Base-by-base conservation (phyloP, 441 rosid genomes). In the Melastoma candidum region DNA sequence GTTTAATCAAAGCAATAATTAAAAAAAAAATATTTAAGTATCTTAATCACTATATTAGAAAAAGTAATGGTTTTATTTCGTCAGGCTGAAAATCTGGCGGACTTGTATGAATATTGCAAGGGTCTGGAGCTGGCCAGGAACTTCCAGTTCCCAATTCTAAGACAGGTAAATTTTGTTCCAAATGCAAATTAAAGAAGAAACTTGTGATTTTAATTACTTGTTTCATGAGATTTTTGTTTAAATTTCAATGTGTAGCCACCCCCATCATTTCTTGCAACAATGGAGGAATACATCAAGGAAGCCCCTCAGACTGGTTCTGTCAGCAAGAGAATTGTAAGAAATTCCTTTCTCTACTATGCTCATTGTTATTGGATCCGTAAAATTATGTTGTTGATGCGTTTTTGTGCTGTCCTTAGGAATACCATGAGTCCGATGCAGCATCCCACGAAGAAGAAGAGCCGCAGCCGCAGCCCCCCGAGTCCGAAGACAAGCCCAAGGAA, bases 261-360 rank as follows among this genome's bases (percentile, higher is more conserved):
- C 64, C 86, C 97, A 66, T 82, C 95, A 12, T 89, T 89, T 75
- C 88, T 85, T 2, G 67, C 95, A 26, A 85, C 97, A 26, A 85
- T 85, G 95, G 95, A 85, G 75, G 95, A 89, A 61, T 89, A 89
- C 61, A 79, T 89, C 13, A 85, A 68, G 71, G 95, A 89, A 74
- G 95, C 93, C 12, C 88, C 90, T 41, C 93, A 78, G 44, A 48
- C 71, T 11, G 84, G 84, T 59, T 78, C 84, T 39, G 69, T 75
- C 27, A 74, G 53, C 46, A 79, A 69, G 47, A 83, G 71, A 71
- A 65, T 81, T 83, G 97, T 88, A 48, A 71, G 80, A 41, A 49
- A 12, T 17, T 8, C 9, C 11, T 52, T 52, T 45, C 12, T 9
- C 45, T 14, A 9, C 9, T 44, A 12, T 12, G 4, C 39, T 9